Base-by-base conservation (phyloP, 2,329 filamentous ascomycete genomes). In the Sphaerostilbella broomeana region DNA sequence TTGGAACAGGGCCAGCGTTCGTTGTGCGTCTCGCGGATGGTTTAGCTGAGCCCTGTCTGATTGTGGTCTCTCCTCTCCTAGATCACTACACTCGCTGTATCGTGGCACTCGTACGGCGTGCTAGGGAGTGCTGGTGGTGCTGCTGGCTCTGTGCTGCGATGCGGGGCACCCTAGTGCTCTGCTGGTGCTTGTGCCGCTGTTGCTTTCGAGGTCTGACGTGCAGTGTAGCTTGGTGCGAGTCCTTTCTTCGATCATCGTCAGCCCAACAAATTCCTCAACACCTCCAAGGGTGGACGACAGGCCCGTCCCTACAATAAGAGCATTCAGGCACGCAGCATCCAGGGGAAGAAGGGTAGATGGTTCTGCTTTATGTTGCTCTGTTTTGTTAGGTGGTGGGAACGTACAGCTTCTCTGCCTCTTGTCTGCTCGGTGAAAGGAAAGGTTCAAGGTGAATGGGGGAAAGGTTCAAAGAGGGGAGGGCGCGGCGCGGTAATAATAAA, bases 401-500 rank as follows among this genome's bases (percentile, higher is more conserved):
- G 37, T 43, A 43, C 41, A 35, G 20, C 24, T 43, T 43, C 22
- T 26, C 22, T 31, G 29, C 27, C 41, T 31, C 26, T 35, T 29
- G 30, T 40, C 36, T 40, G 30, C 41, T 43, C 41, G 41, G 41
- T 43, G 41, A 31, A 43, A 43, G 33, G 37, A 35, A 31, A 30
- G 41, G 25, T 43, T 40, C 41, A 40, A 43, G 41, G 41, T 43
- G 41, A 43, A 30, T 24, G 31, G 32, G 15, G 35, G 21, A 43
- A 31, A 35, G 35, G 20, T 12, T 43, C 20, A 35, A 38, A 18
- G 41, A 43, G 41, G 41, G 41, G 41, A 43, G 41, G 36, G 41
- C 41, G 41, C 40, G 36, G 40, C 40, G 40, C 40, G 35, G 41
- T 43, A 43, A 43, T 43, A 43, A n/a, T n/a, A n/a, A n/a, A 43